A percentile compares a stretch with the other conserved stretches of the same genome.
phyloP scores from a whole-genome alignment of 192 early-diverging fungal species.

The Linnemannia elongata region DNA sequence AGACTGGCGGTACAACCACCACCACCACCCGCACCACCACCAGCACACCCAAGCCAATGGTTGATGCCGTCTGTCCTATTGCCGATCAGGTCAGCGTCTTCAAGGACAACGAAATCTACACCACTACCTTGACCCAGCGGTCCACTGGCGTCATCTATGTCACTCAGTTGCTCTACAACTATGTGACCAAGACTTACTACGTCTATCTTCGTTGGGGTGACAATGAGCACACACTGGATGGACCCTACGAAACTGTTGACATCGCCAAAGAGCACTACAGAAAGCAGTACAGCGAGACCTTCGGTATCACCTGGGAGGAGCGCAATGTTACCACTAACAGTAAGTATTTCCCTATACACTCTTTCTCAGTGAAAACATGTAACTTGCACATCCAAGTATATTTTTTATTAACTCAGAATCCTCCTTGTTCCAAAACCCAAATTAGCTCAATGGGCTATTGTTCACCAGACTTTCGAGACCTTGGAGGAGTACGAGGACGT shows the following conservation, averaged over 20 bases:
- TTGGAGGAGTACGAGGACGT: not conserved
- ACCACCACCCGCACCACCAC: not conserved
- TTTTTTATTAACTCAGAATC: not conserved
- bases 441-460: constrained; percentile 33
- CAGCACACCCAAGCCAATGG: constrained; percentile 7
- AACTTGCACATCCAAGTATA: not conserved
- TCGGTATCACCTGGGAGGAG: constrained; percentile 36
- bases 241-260: constrained; percentile 41
- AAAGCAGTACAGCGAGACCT: constrained; percentile 29
- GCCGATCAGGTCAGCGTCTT: constrained; percentile 28
- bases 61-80: constrained; percentile 26
- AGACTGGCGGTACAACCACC: not conserved
- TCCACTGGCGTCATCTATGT: constrained; percentile 32
- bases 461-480: constrained; percentile 13
- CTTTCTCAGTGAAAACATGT: not conserved
- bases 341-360: not conserved
- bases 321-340: constrained; percentile 20
- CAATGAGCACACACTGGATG: constrained; percentile 15
- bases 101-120: constrained; percentile 30
- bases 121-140: constrained; percentile 16
- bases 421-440: not conserved
- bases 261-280: constrained; percentile 35
- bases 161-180: constrained; percentile 47
- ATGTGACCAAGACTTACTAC: constrained; percentile 40
- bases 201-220: constrained; percentile 43